These are phyloP conservation scores for Penicillium cataractarum DNA, from an alignment of 495 filamentous ascomycete genomes.

Conservation along the genomic window DNA sequence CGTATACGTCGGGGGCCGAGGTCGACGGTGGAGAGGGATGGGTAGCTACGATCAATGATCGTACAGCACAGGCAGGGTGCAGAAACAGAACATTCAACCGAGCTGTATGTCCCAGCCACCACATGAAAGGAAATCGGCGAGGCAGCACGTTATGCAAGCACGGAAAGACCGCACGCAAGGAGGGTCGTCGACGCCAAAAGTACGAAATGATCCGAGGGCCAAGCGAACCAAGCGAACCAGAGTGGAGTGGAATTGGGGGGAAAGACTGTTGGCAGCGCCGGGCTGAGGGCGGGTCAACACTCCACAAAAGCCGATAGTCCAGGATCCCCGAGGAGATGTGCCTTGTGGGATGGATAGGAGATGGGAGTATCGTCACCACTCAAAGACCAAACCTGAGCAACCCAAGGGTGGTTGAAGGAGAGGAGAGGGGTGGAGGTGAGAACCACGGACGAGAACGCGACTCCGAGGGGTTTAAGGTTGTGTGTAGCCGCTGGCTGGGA, in stretches of 20 bases:
- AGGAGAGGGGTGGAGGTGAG: background rate
- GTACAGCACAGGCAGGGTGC: background rate
- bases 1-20: background rate
- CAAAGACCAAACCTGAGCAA: constrained; percentile 13
- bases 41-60: constrained; percentile 17
- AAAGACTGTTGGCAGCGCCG: background rate
- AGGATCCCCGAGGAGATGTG: background rate
- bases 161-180: constrained; percentile 12
- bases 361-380: constrained; percentile 16
- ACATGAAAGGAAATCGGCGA: background rate
- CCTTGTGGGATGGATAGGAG: background rate
- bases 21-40: background rate
- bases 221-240: constrained; percentile 3
- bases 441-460: constrained; percentile 11
- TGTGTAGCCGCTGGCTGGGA: constrained; percentile 16
- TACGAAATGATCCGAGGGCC: constrained; percentile 6
- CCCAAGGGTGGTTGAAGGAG: constrained; percentile 10
- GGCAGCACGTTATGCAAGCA: constrained; percentile 11
- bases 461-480: constrained; percentile 18
- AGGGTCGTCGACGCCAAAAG: background rate
- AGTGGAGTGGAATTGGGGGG: background rate
- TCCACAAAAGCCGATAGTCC: constrained; percentile 1
- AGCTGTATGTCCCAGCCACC: constrained; percentile 11
- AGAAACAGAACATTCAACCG: constrained; percentile 5
- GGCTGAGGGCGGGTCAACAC: constrained; percentile 7